Conservation (phyloP, 345 rosid species). For the Citrus inodora region DNA sequence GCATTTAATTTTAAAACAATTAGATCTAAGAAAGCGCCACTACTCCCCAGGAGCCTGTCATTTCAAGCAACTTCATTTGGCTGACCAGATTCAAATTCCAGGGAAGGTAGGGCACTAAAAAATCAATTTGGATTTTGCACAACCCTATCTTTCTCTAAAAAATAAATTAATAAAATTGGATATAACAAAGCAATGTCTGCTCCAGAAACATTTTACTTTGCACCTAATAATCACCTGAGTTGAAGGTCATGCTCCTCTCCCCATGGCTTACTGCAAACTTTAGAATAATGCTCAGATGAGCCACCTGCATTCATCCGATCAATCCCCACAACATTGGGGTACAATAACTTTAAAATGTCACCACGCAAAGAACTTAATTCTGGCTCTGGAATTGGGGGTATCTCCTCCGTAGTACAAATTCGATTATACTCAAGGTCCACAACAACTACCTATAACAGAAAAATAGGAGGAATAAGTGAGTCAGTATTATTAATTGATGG, state of each 20-base stretch:
- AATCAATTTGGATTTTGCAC: no score
- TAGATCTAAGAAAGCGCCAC: conserved; percentile 7
- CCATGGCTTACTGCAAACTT: conserved; percentile 79
- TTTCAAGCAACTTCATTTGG: no score
- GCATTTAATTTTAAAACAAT: not conserved
- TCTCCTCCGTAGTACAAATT: conserved; percentile 86
- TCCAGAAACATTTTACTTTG: conserved; percentile 21
- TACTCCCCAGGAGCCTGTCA: no score
- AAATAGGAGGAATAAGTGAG: not conserved
- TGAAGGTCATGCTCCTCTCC: conserved; percentile 90
- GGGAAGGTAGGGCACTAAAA: no score
- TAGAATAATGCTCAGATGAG: conserved; percentile 50
- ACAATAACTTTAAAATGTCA: conserved; percentile 72
- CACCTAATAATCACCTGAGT: conserved; percentile 69
- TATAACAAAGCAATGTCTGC: conserved; percentile 6
- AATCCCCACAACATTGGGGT: conserved; percentile 83
- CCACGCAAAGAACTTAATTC: conserved; percentile 74
- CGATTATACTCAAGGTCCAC: conserved; percentile 93
- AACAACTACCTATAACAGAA: conserved; percentile 75
- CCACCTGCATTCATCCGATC: conserved; percentile 70
- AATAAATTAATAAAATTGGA: no score
- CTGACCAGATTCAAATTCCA: no score
- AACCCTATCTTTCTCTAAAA: no score
- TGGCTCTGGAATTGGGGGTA: conserved; percentile 95
- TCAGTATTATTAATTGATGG: not conserved